Base-by-base conservation (phyloP, 2,329 filamentous ascomycete genomes). In the Fusarium proliferatum region DNA sequence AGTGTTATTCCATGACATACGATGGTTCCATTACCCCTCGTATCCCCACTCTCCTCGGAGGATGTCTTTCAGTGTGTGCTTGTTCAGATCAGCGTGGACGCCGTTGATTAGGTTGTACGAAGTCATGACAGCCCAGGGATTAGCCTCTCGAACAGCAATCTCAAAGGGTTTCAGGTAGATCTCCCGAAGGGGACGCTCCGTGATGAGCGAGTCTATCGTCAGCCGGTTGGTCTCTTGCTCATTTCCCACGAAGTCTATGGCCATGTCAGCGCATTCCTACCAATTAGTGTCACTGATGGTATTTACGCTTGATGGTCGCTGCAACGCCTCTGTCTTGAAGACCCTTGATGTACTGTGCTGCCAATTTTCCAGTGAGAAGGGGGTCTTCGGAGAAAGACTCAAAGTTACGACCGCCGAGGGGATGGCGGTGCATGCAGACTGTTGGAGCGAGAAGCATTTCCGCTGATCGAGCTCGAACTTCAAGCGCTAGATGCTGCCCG, bases 371-470 rank as follows among this genome's bases (percentile, higher is more conserved):
- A 0, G 93, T 94, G 9, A 97, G 86, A 15, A 92, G 88, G 1
- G 94, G 94, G 74, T 96, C 94, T 80, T 96, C 94, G 0, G 93
- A 94, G 80, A 95, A 96, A 0, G 93, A 95, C 82, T 97, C 94
- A 75, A 96, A 97, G 72, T 95, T 95, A 67, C 94, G 88, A 23
- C 94, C 94, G n/a, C 94, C 94, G 1, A 96, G 86, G 1, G 94
- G 94, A 56, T 93, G 93, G 21, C 94, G 89, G 77, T 96, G 94
- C 86, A 94, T 92, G 83, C 94, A 95, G 39, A 95, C 91, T 2
- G 93, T 95, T 5, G 93, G 93, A 0, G 91, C 93, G 13, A 96
- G 86, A 9, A 95, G 85, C 39, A 95, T 88, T 67, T 94, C 88
- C 34, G 92, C 91, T 10, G 92, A 93, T 77, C 93, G 91, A 23